phyloP scores from a whole-genome alignment of 345 rosid species.

The Gossypium rotundifolium region DNA sequence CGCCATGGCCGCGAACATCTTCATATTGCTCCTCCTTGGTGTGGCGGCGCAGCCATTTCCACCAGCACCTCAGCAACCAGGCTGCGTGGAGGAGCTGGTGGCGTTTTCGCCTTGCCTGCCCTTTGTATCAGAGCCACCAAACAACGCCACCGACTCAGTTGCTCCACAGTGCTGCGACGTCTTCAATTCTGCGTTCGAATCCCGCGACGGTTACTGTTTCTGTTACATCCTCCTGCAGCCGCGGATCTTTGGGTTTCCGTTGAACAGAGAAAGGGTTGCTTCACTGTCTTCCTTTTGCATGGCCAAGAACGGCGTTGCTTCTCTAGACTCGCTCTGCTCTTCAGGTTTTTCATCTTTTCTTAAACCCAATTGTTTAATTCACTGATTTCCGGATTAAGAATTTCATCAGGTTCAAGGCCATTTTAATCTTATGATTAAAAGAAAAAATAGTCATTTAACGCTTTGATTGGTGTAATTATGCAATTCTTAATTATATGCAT shows the following conservation, averaged over 20 bases:
- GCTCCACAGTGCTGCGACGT: constrained; percentile 57
- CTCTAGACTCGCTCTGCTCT: constrained; percentile 50
- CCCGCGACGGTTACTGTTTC: constrained; percentile 50
- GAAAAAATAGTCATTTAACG: neutral
- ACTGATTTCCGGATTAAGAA: neutral
- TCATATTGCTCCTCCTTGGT: constrained; percentile 20
- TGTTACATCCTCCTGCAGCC: constrained; percentile 66
- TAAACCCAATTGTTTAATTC: neutral
- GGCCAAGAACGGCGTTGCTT: neutral
- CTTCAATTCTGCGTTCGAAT: constrained; percentile 31
- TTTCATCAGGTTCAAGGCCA: neutral
- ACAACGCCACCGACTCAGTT: constrained; percentile 36
- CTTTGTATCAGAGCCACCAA: constrained; percentile 59
- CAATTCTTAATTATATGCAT: neutral
- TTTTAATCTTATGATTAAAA: neutral
- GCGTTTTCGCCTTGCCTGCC: constrained; percentile 74
- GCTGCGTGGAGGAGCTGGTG: constrained; percentile 50
- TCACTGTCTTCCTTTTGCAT: constrained; percentile 50
- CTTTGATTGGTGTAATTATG: neutral
- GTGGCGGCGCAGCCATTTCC: constrained; percentile 5
- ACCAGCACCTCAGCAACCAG: constrained; percentile 21
- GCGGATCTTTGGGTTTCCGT: constrained; percentile 65
- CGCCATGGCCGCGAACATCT: constrained; percentile 14
- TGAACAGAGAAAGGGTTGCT: constrained; percentile 48
- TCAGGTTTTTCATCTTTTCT: constrained; percentile 23